Percentiles rank a stretch among this genome's conserved stretches.
Conservation (phyloP, 2,329 filamentous ascomycete genomes). For the Exophiala alcalophila region DNA sequence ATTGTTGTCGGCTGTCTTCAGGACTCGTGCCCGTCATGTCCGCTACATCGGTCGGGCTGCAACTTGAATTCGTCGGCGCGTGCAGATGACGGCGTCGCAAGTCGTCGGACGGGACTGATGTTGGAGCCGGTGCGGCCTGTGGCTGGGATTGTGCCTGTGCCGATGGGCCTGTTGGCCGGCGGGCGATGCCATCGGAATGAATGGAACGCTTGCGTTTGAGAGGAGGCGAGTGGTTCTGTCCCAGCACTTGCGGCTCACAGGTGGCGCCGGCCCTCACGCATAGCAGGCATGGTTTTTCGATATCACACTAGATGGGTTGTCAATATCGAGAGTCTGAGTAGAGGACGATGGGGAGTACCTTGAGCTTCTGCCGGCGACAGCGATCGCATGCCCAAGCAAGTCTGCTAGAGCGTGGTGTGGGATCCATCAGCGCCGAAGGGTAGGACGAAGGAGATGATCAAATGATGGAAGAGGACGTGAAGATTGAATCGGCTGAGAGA, state of each 20-base stretch:
- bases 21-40: conserved; percentile 7
- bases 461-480: no score
- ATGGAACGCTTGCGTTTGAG: conserved; percentile 14
- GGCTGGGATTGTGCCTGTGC: no score
- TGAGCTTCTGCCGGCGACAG: conserved; percentile 14
- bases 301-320: conserved; percentile 10
- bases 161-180: not conserved
- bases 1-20: conserved; percentile 13
- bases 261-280: conserved; percentile 13
- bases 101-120: conserved; percentile 1
- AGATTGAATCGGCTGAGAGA: no score
- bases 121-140: no score
- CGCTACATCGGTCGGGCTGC: conserved; percentile 1
- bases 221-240: not conserved
- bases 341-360: conserved; percentile 2
- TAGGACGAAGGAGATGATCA: no score
- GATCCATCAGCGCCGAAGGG: conserved; percentile 9
- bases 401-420: conserved; percentile 6
- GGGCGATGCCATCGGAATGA: conserved; percentile 1
- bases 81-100: not conserved
- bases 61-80: not conserved
- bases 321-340: no score
- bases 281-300: conserved; percentile 15
- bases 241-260: conserved; percentile 8
- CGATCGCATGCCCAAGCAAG: conserved; percentile 12